These are phyloP conservation scores for Tylopilus felleus DNA, from an alignment of 768 basidiomycete genomes.

Conservation along the genomic window DNA sequence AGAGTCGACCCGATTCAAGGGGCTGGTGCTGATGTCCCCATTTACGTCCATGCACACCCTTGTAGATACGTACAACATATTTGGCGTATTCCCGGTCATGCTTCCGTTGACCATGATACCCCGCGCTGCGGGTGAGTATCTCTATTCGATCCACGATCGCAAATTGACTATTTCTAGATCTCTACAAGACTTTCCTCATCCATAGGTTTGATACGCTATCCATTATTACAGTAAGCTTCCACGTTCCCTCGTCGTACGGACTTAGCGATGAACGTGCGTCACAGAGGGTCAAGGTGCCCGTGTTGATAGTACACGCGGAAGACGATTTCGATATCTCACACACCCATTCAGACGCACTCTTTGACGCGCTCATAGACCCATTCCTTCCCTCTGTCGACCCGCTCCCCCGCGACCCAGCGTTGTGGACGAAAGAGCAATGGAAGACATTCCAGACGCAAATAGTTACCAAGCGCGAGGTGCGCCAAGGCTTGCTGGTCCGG, in stretches of 20 bases:
- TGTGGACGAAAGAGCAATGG: constrained; percentile 44
- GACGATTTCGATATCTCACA: constrained; percentile 74
- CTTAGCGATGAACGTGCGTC: neutral
- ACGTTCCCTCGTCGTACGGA: neutral
- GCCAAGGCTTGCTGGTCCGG: constrained; percentile 44
- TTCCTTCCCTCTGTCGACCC: constrained; percentile 50
- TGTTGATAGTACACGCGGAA: constrained; percentile 70
- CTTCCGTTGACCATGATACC: constrained; percentile 68
- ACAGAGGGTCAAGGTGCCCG: constrained; percentile 63
- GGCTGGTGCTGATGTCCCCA: constrained; percentile 51
- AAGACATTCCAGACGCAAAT: constrained; percentile 37
- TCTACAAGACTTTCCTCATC: constrained; percentile 50
- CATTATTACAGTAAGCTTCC: constrained; percentile 50
- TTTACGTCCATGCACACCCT: constrained; percentile 59
- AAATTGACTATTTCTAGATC: constrained; percentile 34
- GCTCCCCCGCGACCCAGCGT: constrained; percentile 30
- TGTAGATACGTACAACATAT: constrained; percentile 63
- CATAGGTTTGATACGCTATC: constrained; percentile 64
- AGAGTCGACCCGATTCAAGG: constrained; percentile 41
- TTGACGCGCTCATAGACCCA: constrained; percentile 63
- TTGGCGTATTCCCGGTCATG: constrained; percentile 66
- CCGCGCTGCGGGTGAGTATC: constrained; percentile 53
- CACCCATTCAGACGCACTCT: constrained; percentile 64
- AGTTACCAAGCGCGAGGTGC: constrained; percentile 37
- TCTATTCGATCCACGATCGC: neutral